Conservation (phyloP, 805 yeast species). For the Isabelozyma gotoi region DNA sequence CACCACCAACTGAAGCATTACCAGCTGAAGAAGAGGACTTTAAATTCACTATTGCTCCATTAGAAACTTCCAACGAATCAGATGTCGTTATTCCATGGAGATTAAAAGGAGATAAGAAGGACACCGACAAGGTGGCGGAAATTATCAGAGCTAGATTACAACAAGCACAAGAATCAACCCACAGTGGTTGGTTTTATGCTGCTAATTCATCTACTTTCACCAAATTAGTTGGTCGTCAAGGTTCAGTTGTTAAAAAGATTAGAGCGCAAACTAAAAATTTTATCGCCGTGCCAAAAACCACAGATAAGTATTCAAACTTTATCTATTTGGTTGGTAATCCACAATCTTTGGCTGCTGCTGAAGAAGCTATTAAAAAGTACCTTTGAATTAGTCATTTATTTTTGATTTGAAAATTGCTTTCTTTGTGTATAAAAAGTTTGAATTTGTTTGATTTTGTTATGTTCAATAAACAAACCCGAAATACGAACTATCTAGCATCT, state of each 20-base stretch:
- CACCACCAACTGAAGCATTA: constrained; percentile 48
- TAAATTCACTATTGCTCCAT: constrained; percentile 49
- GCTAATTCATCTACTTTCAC: constrained; percentile 53
- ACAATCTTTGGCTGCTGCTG: constrained; percentile 45
- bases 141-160: constrained; percentile 51
- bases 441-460: background rate
- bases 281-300: constrained; percentile 62
- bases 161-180: constrained; percentile 43
- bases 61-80: constrained; percentile 20
- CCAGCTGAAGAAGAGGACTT: constrained; percentile 38
- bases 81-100: constrained; percentile 60
- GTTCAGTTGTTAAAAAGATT: constrained; percentile 60
- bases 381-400: background rate
- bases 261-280: constrained; percentile 59
- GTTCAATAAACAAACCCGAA: background rate
- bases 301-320: constrained; percentile 51
- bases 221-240: constrained; percentile 74
- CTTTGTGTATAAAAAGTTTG: background rate
- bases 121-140: constrained; percentile 52
- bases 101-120: constrained; percentile 53
- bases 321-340: constrained; percentile 61
- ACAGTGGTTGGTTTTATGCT: constrained; percentile 63
- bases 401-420: background rate
- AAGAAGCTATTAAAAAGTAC: constrained; percentile 11
- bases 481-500: constrained; percentile 21